Evolutionary conservation across 2,329 filamentous ascomycete genomes (phyloP), one percentile per base, ranked within the genome.

Genomic region (Taxawa tesnikishii): DNA sequence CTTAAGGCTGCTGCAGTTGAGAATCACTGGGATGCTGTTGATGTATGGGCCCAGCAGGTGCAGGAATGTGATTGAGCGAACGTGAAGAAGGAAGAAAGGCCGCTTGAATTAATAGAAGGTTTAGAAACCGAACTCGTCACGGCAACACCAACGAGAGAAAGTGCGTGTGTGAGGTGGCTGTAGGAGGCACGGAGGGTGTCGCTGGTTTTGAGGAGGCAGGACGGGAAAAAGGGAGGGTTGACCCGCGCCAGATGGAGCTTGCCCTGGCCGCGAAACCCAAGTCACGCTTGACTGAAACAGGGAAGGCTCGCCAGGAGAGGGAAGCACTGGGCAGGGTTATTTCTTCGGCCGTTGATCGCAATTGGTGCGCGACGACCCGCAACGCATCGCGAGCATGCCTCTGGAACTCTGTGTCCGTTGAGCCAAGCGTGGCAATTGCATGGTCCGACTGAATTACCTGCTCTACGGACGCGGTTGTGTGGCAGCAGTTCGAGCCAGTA

Each of bases 11-110:
- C 26, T 36, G 24, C 34, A 29, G 26, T 24, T 26, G 30, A 33
- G n/a, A 33, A 29, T 18, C 34, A 30, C 34, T 29, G 34, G 34
- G 23, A 37, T 32, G 33, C 32, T 19, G 16, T 21, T 25, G 19
- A 26, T 37, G 34, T 24, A 35, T 29, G 29, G 17, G 33, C 12
- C 34, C 34, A 37, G 27, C 15, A 18, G 30, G 21, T 17, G 26
- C 34, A 28, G 29, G n/a, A 37, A 12, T 29, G n/a, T n/a, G n/a
- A n/a, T n/a, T n/a, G 26, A 33, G 34, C 31, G 31, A 29, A 21
- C 15, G 27, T 12, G n/a, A 31, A 26, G 33, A 37, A 30, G 27
- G 11, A 23, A 23, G 19, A 23, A 23, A 8, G 19, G 19, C 8
- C 19, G 8, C n/a, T 8, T 23, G 19, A 23, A n/a, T n/a, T 8